Evolutionary conservation across 176 grass and related monocot genomes (phyloP).

Genomic region (Avena sativa): DNA sequence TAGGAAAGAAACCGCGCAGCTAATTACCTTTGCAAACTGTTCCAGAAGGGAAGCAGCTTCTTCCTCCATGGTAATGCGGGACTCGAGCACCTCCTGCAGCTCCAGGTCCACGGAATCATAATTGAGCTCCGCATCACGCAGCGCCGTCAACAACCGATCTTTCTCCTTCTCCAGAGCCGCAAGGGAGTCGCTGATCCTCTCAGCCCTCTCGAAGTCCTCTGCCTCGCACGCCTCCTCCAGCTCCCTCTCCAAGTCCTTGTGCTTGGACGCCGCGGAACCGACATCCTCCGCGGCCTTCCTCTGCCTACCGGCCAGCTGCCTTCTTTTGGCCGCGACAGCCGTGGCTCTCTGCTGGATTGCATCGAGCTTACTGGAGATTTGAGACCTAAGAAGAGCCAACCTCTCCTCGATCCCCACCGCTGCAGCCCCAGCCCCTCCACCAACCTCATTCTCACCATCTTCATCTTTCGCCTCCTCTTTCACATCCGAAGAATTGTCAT

Average conservation of each 20-base stretch:
- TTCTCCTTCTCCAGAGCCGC: conserved; percentile 71
- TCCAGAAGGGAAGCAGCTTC: conserved; percentile 72
- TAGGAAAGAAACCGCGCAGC: neutral
- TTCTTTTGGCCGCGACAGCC: conserved; percentile 58
- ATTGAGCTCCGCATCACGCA: conserved; percentile 66
- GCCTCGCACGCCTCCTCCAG: conserved; percentile 88
- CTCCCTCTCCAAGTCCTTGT: conserved; percentile 89
- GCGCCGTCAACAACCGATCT: conserved; percentile 48
- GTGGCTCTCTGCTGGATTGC: conserved; percentile 56
- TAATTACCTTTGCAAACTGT: conserved; percentile 73
- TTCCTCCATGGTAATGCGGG: conserved; percentile 64
- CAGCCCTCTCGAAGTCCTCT: conserved; percentile 87
- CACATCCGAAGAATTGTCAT: conserved; percentile 4
- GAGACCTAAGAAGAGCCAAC: conserved; percentile 66
- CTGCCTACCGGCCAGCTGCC: conserved; percentile 61
- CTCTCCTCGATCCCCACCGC: conserved; percentile 55
- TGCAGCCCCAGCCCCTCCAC: neutral
- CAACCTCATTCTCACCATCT: conserved; percentile 11
- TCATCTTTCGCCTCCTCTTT: conserved; percentile 40
- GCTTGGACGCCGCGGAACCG: conserved; percentile 42
- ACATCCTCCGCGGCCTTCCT: conserved; percentile 64
- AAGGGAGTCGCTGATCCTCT: conserved; percentile 76
- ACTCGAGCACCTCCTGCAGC: conserved; percentile 76
- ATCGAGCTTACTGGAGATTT: conserved; percentile 69
- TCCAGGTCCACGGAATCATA: conserved; percentile 76